Percentiles rank a stretch among this genome's conserved stretches.
phyloP scores from a whole-genome alignment of 1,139 yeast species.

The Candida sojae region DNA sequence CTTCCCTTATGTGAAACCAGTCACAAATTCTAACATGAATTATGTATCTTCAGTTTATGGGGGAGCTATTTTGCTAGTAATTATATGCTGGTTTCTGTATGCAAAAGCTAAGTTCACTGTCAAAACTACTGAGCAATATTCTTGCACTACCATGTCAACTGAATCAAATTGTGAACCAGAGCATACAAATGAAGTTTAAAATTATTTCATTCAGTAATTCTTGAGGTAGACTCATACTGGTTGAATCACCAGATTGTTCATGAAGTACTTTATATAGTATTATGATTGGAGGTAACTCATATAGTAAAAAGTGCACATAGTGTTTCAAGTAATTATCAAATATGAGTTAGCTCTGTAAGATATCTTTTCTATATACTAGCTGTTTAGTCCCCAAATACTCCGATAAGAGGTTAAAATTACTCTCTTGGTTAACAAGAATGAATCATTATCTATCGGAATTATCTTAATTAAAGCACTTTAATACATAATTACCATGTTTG shows the following conservation, averaged over 20 bases:
- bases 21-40: slow-evolving; percentile 42
- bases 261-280: not conserved
- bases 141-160: not conserved
- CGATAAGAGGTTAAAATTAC: no score
- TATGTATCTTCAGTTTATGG: slow-evolving; percentile 44
- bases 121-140: not conserved
- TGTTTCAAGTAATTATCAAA: not conserved
- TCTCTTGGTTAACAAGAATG: no score
- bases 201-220: not conserved
- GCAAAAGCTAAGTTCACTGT: not conserved
- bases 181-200: not conserved
- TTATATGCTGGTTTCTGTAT: slow-evolving; percentile 1
- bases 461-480: no score
- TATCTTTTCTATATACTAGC: not conserved
- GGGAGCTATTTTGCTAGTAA: slow-evolving; percentile 10
- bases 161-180: not conserved
- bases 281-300: not conserved
- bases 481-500: no score
- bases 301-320: not conserved
- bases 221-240: not conserved
- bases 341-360: not conserved
- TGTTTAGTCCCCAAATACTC: no score
- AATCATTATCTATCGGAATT: no score
- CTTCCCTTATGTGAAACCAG: slow-evolving; percentile 46
- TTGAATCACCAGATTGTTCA: not conserved